Evolutionary conservation across 371 early-diverging fungal genomes (phyloP).

Genomic region (Mortierella sp.): DNA sequence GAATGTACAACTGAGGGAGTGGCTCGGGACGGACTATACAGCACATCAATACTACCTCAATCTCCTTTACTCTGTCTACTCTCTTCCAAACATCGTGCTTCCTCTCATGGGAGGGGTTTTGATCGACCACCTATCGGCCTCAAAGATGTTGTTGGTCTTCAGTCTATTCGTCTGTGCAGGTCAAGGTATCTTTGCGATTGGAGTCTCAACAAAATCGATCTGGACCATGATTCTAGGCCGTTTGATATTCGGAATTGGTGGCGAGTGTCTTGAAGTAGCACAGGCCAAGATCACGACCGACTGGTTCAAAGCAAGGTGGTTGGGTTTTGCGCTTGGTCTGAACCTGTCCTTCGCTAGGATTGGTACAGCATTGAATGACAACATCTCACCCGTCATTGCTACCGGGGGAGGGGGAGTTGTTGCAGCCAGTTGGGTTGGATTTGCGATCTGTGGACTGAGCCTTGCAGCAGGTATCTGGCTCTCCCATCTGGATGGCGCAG

Average conservation of each 20-base stretch:
- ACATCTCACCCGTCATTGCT: conserved; percentile 64
- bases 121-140: conserved; percentile 63
- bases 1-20: conserved; percentile 65
- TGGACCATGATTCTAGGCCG: conserved; percentile 69
- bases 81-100: conserved; percentile 80
- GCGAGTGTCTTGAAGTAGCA: conserved; percentile 76
- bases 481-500: conserved; percentile 41
- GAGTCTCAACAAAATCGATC: conserved; percentile 59
- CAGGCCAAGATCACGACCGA: conserved; percentile 69
- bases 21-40: conserved; percentile 65
- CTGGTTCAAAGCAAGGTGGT: conserved; percentile 60
- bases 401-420: conserved; percentile 22
- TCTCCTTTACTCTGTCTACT: conserved; percentile 77
- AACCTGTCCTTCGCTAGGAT: conserved; percentile 69
- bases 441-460: conserved; percentile 55
- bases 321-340: conserved; percentile 72
- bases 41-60: conserved; percentile 72
- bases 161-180: conserved; percentile 70
- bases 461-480: conserved; percentile 36
- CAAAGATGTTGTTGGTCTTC: conserved; percentile 62
- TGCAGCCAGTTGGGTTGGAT: conserved; percentile 61
- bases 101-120: conserved; percentile 74
- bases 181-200: conserved; percentile 70
- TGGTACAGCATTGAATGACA: conserved; percentile 73
- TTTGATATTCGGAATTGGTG: conserved; percentile 76